A percentile compares a stretch with the other conserved stretches of the same genome.
Conservation (phyloP, 208 protist species). For the Acanthamoeba lugdunensis region DNA sequence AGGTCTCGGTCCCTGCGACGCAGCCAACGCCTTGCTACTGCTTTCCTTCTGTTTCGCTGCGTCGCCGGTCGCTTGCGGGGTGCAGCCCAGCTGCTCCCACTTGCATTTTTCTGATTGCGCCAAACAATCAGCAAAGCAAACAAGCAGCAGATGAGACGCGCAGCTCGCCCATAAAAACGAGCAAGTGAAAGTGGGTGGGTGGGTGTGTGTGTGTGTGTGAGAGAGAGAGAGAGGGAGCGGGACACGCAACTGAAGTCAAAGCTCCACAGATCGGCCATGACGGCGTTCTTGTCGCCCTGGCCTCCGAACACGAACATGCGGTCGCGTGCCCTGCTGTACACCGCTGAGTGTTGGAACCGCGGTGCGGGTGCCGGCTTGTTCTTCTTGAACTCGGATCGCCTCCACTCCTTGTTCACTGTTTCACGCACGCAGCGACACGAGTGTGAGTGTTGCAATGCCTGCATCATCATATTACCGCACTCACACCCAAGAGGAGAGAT, state of each 20-base stretch:
- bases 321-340: neutral
- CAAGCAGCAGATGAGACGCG: neutral
- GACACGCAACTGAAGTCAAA: constrained; percentile 28
- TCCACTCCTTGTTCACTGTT: neutral
- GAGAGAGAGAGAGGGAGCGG: neutral
- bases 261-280: constrained; percentile 42
- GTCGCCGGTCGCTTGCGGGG: neutral
- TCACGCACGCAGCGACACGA: neutral
- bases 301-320: constrained; percentile 61
- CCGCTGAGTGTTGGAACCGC: constrained; percentile 40
- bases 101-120: neutral
- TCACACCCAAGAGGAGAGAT: too few species aligned
- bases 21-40: neutral
- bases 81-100: neutral
- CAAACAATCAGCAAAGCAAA: neutral
- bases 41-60: too few species aligned
- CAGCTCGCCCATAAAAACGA: too few species aligned
- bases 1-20: neutral
- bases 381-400: neutral
- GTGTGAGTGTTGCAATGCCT: too few species aligned
- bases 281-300: neutral
- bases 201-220: too few species aligned
- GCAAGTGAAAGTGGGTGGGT: neutral
- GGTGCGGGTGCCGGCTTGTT: neutral
- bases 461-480: too few species aligned